A percentile compares a stretch with the other conserved stretches of the same genome.
Conservation (phyloP, 2,329 filamentous ascomycete genomes). For the Fusarium kyushuense region DNA sequence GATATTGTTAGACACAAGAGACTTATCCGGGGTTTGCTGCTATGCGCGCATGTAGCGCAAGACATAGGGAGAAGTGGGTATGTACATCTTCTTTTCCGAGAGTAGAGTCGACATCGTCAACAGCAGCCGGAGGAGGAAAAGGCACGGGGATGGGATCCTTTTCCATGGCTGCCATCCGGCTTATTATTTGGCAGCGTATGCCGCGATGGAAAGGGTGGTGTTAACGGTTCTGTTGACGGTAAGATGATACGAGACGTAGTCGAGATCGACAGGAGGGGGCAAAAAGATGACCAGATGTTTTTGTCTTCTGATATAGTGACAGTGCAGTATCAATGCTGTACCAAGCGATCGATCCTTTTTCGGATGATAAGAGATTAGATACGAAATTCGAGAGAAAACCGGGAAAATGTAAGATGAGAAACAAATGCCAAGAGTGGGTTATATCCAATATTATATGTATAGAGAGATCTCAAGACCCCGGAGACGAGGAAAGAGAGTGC, state of each 20-base stretch:
- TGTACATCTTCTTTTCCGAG: conserved; percentile 44
- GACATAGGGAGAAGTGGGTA: background rate
- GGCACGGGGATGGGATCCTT: conserved; percentile 41
- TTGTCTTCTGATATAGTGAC: conserved; percentile 15
- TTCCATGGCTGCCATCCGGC: conserved; percentile 40
- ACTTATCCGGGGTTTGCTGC: background rate
- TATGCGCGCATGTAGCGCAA: conserved; percentile 11
- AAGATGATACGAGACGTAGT: conserved; percentile 7
- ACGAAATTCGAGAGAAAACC: conserved; percentile 1
- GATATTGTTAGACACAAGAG: conserved; percentile 25
- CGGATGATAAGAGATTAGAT: conserved; percentile 18
- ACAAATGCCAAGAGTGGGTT: conserved; percentile 32
- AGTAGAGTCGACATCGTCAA: conserved; percentile 47
- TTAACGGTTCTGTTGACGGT: conserved; percentile 5
- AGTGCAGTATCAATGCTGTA: background rate
- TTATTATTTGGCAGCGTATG: conserved; percentile 20
- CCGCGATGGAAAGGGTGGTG: conserved; percentile 16
- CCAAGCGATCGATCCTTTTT: background rate
- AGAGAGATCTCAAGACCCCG: conserved; percentile 9
- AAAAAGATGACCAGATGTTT: conserved; percentile 9
- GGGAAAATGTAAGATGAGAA: conserved; percentile 18
- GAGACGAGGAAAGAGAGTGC: background rate
- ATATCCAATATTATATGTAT: conserved; percentile 5
- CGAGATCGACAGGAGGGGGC: conserved; percentile 25
- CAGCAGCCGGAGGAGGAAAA: conserved; percentile 45